Percentiles rank a stretch among this genome's conserved stretches.
phyloP scores from a whole-genome alignment of 495 filamentous ascomycete genomes.

The Trichoderma erinaceum region DNA sequence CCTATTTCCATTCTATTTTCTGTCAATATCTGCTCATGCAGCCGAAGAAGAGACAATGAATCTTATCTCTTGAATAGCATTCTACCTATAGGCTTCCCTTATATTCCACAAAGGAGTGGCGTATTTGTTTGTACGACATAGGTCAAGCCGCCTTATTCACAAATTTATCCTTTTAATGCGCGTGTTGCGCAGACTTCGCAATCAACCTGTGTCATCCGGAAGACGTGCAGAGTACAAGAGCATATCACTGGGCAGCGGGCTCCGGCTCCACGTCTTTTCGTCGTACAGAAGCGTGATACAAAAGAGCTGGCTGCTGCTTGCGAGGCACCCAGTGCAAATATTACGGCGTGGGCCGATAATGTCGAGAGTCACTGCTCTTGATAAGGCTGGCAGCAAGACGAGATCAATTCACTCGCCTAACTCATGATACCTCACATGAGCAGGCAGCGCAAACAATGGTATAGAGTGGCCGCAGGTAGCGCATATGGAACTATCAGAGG shows the following conservation, averaged over 20 bases:
- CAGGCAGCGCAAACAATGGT: slow-evolving; percentile 64
- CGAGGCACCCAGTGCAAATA: too few species aligned
- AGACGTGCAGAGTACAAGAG: too few species aligned
- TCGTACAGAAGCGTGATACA: too few species aligned
- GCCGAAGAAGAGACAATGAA: too few species aligned
- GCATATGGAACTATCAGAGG: slow-evolving; percentile 46
- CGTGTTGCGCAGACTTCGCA: background rate
- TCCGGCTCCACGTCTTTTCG: too few species aligned
- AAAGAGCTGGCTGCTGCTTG: too few species aligned
- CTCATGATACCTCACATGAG: slow-evolving; percentile 66
- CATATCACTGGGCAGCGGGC: too few species aligned
- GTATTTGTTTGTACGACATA: background rate
- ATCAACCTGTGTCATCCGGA: background rate
- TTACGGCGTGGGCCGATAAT: background rate
- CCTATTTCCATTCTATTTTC: too few species aligned
- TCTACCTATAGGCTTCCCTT: too few species aligned
- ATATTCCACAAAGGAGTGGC: too few species aligned
- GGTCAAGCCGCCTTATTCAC: background rate
- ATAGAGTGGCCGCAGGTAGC: slow-evolving; percentile 55
- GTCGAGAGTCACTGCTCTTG: background rate
- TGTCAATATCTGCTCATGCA: too few species aligned
- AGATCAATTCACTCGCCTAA: slow-evolving; percentile 30
- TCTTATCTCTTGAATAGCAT: too few species aligned
- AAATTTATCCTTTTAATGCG: background rate
- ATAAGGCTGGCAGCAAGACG: slow-evolving; percentile 15